These are phyloP conservation scores for Sphenostylis stenocarpa DNA, from an alignment of 306 rosid species.

Conservation along the genomic window DNA sequence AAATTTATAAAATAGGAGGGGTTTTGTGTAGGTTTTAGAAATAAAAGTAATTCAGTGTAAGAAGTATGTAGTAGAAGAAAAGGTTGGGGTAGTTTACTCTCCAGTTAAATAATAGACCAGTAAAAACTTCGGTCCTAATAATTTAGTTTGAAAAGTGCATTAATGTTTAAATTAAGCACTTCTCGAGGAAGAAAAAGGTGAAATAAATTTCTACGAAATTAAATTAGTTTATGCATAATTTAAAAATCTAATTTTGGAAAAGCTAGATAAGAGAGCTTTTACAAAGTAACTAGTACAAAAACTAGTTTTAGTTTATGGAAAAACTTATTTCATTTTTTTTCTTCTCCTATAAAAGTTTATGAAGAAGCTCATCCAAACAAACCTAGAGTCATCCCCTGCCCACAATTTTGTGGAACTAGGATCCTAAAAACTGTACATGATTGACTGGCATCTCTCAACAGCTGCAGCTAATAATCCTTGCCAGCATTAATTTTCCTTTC, in stretches of 20 bases:
- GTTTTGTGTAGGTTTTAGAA: neutral
- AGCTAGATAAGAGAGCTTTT: no score
- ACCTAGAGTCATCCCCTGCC: neutral
- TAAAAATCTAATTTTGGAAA: no score
- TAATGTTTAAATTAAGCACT: neutral
- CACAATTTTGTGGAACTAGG: neutral
- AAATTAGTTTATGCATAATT: no score
- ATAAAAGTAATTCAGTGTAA: neutral
- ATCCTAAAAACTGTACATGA: neutral
- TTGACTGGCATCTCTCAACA: neutral
- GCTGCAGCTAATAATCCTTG: neutral
- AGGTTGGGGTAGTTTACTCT: neutral
- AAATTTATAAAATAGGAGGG: neutral
- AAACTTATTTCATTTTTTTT: no score
- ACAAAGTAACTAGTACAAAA: no score
- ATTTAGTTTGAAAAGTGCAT: slow-evolving; percentile 15
- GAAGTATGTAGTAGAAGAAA: neutral
- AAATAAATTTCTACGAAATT: no score
- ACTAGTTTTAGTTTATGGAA: no score
- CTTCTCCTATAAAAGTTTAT: no score
- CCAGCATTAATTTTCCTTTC: slow-evolving; percentile 6
- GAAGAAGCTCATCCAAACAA: no score
- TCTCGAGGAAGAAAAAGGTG: no score
- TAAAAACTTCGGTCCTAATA: neutral
- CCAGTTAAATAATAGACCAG: slow-evolving; percentile 11